Percentiles rank a stretch among this genome's conserved stretches.
phyloP scores from a whole-genome alignment of 169 alveolate genomes.

The Plasmodium gaboni region DNA sequence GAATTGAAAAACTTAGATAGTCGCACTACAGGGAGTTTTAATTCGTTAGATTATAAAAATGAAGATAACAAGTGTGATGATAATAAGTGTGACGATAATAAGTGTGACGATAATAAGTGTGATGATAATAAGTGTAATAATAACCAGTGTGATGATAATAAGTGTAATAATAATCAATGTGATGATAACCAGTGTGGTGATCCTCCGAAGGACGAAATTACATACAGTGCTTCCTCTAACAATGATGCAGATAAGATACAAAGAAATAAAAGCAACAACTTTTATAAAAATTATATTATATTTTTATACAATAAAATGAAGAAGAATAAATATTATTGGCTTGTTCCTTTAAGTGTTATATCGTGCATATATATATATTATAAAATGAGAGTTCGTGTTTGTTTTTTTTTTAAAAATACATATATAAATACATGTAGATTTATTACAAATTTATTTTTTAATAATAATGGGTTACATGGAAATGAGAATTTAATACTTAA shows the following conservation, averaged over 20 bases:
- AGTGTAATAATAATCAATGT: neutral
- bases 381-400: conserved; percentile 18
- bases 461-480: neutral
- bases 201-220: too few species aligned
- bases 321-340: conserved; percentile 48
- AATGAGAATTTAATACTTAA: neutral
- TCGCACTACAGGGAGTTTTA: too few species aligned
- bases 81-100: neutral
- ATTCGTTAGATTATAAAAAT: too few species aligned
- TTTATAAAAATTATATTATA: conserved; percentile 10
- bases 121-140: neutral
- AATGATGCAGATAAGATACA: neutral
- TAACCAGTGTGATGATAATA: neutral
- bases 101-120: neutral
- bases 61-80: neutral
- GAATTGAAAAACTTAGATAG: too few species aligned
- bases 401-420: neutral
- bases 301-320: conserved; percentile 5
- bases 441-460: neutral
- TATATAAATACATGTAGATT: conserved; percentile 16
- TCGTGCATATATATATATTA: conserved; percentile 36
- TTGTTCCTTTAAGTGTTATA: conserved; percentile 42
- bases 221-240: too few species aligned
- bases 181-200: neutral
- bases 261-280: neutral